phyloP scores from a whole-genome alignment of 23 red algal genomes.

The Gracilaria caudata region DNA sequence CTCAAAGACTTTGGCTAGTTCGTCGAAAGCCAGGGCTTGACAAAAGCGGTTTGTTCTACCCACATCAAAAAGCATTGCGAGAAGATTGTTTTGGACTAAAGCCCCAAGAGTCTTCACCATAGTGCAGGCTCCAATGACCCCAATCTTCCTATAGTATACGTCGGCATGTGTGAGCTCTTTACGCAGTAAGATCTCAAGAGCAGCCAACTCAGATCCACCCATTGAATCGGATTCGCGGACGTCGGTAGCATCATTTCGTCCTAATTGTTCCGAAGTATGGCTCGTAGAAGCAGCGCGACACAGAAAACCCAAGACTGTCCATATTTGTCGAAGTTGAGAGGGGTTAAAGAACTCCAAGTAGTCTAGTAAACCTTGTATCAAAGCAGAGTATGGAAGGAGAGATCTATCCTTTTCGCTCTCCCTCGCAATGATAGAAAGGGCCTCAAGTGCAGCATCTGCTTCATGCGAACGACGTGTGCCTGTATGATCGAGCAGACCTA shows the following conservation, averaged over 20 bases:
- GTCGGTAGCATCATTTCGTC: not conserved
- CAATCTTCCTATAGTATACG: slow-evolving; percentile 57
- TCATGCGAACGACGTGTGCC: slow-evolving; percentile 43
- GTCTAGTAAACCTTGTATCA: slow-evolving; percentile 65
- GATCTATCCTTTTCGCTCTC: slow-evolving; percentile 41
- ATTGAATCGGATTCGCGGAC: not conserved
- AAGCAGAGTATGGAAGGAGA: slow-evolving; percentile 50
- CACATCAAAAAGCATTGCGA: slow-evolving; percentile 41
- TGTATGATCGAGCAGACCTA: slow-evolving; percentile 57
- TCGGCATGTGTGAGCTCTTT: slow-evolving; percentile 75
- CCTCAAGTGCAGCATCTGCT: slow-evolving; percentile 62
- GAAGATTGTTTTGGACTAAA: slow-evolving; percentile 44
- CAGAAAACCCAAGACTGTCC: slow-evolving; percentile 53
- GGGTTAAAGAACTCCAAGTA: slow-evolving; percentile 70
- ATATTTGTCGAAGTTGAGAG: slow-evolving; percentile 66
- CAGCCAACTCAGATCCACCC: slow-evolving; percentile 43
- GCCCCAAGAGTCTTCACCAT: slow-evolving; percentile 56
- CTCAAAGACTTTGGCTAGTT: slow-evolving; percentile 42
- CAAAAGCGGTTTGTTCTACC: slow-evolving; percentile 42
- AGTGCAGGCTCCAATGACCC: slow-evolving; percentile 70
- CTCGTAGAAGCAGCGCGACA: slow-evolving; percentile 23
- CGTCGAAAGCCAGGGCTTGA: slow-evolving; percentile 69
- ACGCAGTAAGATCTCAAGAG: slow-evolving; percentile 69
- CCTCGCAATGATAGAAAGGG: slow-evolving; percentile 42
- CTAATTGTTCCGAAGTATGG: not conserved